Evolutionary conservation across 495 filamentous ascomycete species (phyloP).

Genomic region (Hyaloscypha hepaticicola): DNA sequence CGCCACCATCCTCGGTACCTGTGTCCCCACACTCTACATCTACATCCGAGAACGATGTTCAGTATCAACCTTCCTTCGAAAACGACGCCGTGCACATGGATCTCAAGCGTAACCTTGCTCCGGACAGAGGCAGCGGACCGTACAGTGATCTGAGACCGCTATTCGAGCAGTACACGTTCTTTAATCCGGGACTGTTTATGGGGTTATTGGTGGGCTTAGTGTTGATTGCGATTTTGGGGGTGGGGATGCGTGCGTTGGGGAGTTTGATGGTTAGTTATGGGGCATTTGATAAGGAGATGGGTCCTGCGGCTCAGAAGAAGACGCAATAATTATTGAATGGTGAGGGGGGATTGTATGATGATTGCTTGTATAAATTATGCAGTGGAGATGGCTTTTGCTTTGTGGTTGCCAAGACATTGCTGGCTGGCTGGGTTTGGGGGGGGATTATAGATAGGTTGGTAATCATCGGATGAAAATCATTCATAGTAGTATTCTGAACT

Average conservation of each 20-base stretch:
- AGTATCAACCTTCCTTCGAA: background rate
- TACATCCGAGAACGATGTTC: background rate
- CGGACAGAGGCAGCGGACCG: slow-evolving; percentile 34
- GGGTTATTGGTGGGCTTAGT: slow-evolving; percentile 65
- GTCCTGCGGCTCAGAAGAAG: slow-evolving; percentile 82
- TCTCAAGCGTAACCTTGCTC: slow-evolving; percentile 43
- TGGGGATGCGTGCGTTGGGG: slow-evolving; percentile 70
- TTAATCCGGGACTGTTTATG: slow-evolving; percentile 86
- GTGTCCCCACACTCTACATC: background rate
- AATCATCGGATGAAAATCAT: no score
- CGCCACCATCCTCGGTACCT: background rate
- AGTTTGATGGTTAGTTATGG: slow-evolving; percentile 87
- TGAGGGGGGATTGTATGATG: slow-evolving; percentile 4
- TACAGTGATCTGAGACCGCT: slow-evolving; percentile 53
- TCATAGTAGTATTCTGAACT: no score
- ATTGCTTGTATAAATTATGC: slow-evolving; percentile 17
- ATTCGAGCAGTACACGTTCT: slow-evolving; percentile 90
- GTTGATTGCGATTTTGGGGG: slow-evolving; percentile 71
- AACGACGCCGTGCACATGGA: slow-evolving; percentile 42
- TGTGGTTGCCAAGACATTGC: background rate
- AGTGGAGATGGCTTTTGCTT: background rate
- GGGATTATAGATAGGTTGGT: no score
- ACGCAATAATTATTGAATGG: slow-evolving; percentile 48
- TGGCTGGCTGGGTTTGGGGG: background rate
- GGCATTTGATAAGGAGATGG: slow-evolving; percentile 95